These are phyloP conservation scores for Biscutella laevigata DNA, from an alignment of 441 rosid genomes.

Conservation along the genomic window DNA sequence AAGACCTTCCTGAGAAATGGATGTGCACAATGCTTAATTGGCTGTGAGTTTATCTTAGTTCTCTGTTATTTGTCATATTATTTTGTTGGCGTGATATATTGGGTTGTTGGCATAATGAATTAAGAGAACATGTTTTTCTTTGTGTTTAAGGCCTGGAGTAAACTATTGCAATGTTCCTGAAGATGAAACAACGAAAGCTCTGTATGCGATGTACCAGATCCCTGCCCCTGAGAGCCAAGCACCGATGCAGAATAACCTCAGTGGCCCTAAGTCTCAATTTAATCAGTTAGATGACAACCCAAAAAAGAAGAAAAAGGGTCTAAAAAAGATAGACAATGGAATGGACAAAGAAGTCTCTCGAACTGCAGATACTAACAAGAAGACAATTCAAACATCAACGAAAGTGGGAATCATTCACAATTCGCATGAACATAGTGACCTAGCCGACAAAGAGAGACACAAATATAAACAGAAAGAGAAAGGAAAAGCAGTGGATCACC, in stretches of 20 bases:
- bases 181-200: slow-evolving; percentile 70
- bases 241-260: slow-evolving; percentile 31
- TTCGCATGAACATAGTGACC: slow-evolving; percentile 31
- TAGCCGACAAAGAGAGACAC: slow-evolving; percentile 37
- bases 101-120: not conserved
- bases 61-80: not conserved
- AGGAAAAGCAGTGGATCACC: slow-evolving; percentile 40
- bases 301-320: slow-evolving; percentile 19
- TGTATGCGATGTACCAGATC: slow-evolving; percentile 37
- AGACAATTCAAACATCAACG: slow-evolving; percentile 12
- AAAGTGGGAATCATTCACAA: slow-evolving; percentile 35
- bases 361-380: slow-evolving; percentile 23
- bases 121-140: slow-evolving; percentile 24
- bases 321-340: slow-evolving; percentile 18
- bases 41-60: slow-evolving; percentile 62
- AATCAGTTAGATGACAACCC: slow-evolving; percentile 22
- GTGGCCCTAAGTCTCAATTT: slow-evolving; percentile 18
- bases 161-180: slow-evolving; percentile 63
- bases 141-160: slow-evolving; percentile 67
- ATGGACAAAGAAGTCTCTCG: slow-evolving; percentile 21
- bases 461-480: slow-evolving; percentile 53
- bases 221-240: slow-evolving; percentile 43
- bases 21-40: slow-evolving; percentile 86
- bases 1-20: slow-evolving; percentile 87
- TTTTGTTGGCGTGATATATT: slow-evolving; percentile 4